These are phyloP conservation scores for Lentinula sp. DNA, from an alignment of 768 basidiomycete genomes.

Conservation along the genomic window DNA sequence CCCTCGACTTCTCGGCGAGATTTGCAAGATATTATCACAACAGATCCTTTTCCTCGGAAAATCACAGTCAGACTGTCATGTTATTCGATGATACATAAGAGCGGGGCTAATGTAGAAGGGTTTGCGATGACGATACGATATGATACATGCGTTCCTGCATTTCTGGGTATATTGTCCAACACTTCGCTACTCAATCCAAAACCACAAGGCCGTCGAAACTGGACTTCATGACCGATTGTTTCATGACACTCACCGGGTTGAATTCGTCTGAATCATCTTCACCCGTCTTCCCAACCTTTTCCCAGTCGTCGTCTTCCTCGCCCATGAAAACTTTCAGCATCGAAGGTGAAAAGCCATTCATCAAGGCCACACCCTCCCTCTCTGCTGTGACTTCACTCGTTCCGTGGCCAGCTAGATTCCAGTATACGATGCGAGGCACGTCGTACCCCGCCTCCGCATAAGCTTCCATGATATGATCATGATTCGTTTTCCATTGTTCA, in stretches of 20 bases:
- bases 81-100: too few species aligned
- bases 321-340: conserved; percentile 73
- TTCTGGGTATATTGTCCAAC: neutral
- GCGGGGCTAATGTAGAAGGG: too few species aligned
- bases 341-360: conserved; percentile 65
- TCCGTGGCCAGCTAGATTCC: conserved; percentile 42
- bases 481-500: conserved; percentile 53
- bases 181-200: conserved; percentile 33
- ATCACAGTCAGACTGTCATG: too few species aligned
- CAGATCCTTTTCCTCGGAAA: too few species aligned
- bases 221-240: conserved; percentile 37
- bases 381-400: conserved; percentile 46
- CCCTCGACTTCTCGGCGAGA: conserved; percentile 20
- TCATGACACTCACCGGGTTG: conserved; percentile 38
- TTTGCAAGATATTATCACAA: neutral
- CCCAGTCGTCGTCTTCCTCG: conserved; percentile 25
- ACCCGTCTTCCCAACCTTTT: conserved; percentile 15
- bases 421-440: conserved; percentile 68
- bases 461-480: conserved; percentile 47
- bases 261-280: conserved; percentile 22
- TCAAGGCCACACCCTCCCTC: conserved; percentile 55
- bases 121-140: neutral
- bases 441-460: conserved; percentile 62
- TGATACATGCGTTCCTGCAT: neutral
- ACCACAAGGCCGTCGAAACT: conserved; percentile 57